Percentiles rank a stretch among this genome's conserved stretches.
Conservation (phyloP, 768 basidiomycete genomes). For the Mycena pura region DNA sequence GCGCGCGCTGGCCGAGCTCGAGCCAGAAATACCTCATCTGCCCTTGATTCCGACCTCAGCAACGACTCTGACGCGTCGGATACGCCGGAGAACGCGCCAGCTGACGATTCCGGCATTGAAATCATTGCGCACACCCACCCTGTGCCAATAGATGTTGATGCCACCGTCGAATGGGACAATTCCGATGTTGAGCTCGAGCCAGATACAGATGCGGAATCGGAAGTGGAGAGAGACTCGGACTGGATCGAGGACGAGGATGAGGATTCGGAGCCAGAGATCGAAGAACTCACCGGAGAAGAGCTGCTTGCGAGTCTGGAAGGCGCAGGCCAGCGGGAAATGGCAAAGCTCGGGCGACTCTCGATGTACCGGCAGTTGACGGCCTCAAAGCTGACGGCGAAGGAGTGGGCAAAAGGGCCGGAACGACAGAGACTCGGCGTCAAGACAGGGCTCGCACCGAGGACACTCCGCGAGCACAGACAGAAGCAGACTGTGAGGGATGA, state of each 20-base stretch:
- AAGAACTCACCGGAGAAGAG: not conserved
- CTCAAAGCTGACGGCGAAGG: not conserved
- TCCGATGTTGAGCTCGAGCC: no score
- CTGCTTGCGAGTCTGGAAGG: not conserved
- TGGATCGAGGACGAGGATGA: not conserved
- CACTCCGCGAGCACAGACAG: not conserved
- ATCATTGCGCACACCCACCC: no score
- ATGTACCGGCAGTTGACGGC: not conserved
- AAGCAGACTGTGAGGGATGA: not conserved
- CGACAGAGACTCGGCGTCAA: not conserved
- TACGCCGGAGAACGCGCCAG: no score
- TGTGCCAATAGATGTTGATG: no score
- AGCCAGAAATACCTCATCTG: no score
- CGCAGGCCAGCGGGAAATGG: not conserved
- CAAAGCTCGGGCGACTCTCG: not conserved
- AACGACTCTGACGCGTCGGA: no score
- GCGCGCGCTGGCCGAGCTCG: no score
- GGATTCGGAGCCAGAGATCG: not conserved
- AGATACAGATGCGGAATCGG: not conserved
- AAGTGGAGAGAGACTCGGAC: not conserved
- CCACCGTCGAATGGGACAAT: no score
- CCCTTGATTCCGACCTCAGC: no score
- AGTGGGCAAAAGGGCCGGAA: not conserved
- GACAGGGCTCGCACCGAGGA: not conserved
- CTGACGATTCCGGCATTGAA: no score